Evolutionary conservation across 83 land plant species (phyloP), one percentile per base, ranked within the genome.

Genomic region (Thuja plicata): DNA sequence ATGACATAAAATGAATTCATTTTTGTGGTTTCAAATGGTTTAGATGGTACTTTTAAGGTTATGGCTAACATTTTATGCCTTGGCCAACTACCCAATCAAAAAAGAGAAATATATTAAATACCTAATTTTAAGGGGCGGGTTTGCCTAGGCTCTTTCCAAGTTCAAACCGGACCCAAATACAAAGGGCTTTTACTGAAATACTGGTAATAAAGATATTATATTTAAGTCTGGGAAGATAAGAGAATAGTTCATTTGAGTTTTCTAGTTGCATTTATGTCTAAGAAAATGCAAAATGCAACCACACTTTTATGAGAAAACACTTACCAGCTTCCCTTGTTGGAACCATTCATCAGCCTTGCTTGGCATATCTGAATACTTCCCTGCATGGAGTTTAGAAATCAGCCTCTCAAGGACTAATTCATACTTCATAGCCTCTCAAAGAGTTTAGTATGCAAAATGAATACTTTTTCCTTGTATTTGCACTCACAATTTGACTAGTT

Each of bases 331-430:
- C 73, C 97, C 97, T 85, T 92, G 91, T 91, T 90, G 89, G 87
- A 92, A 95, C 97, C 97, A 96, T 87, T 92, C 94, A 92, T 96
- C 97, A 30, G 97, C 89, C 79, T 89, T 91, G 88, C 91, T 92
- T 41, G 91, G 88, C 84, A 87, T 94, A 88, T 96, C 96, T 15
- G 97, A 93, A 80, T 96, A 96, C 88, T 96, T 96, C 40, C 97
- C 97, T 96, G 91, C 15, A 21, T 50, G 57, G 32, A 84, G 41
- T 81, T 40, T 79, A 55, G 77, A 30, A 70, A 66, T 35, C 48
- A 84, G 38, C 32, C 30, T 81, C 50, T 45, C 34, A 62, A 60
- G 62, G 37, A 74, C 74, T n/a, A 89, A 89, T 41, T 6, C 27
- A 76, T n/a, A n/a, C n/a, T n/a, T n/a, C n/a, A n/a, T n/a, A 84